A percentile compares a stretch with the other conserved stretches of the same genome.
Evolutionary conservation across 2,329 filamentous ascomycete species (phyloP).

Genomic region (Magnaporthiopsis poae): DNA sequence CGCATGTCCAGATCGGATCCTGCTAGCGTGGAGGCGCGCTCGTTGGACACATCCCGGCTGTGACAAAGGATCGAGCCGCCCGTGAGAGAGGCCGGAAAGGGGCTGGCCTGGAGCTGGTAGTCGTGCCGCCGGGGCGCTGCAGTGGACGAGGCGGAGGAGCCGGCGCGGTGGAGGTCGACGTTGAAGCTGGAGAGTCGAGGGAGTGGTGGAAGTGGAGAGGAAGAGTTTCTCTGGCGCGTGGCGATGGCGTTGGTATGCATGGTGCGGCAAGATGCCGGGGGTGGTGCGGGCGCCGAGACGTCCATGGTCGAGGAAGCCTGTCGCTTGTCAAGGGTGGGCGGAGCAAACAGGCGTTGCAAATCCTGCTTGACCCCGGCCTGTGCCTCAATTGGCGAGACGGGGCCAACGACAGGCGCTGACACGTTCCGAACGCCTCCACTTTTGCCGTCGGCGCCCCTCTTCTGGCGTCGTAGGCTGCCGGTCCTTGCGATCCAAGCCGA

Average conservation of each 20-base stretch:
- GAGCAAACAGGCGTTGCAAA: conserved; percentile 19
- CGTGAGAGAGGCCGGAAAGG: conserved; percentile 15
- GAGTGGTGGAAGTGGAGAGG: conserved; percentile 47
- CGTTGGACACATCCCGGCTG: conserved; percentile 30
- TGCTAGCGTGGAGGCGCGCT: conserved; percentile 54
- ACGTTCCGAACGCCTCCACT: conserved; percentile 39
- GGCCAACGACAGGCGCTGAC: conserved; percentile 36
- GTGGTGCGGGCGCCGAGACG: conserved; percentile 14
- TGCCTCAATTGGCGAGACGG: conserved; percentile 18
- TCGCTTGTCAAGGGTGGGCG: conserved; percentile 9
- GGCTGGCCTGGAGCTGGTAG: conserved; percentile 6
- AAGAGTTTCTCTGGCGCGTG: conserved; percentile 33
- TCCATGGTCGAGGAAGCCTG: conserved; percentile 4
- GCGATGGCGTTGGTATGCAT: conserved; percentile 11
- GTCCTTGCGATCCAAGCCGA: conserved; percentile 46
- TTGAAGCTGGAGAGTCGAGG: conserved; percentile 46
- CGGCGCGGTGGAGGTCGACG: conserved; percentile 39
- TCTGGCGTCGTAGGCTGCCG: conserved; percentile 47
- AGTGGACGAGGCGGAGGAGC: conserved; percentile 27
- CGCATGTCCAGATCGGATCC: conserved; percentile 61
- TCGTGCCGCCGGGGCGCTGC: conserved; percentile 9
- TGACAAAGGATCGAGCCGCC: conserved; percentile 27
- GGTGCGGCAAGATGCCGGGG: conserved; percentile 1
- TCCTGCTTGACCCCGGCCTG: conserved; percentile 17
- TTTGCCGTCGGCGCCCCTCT: conserved; percentile 32